phyloP scores from a whole-genome alignment of 2,329 filamentous ascomycete genomes.

The Cadophora sp. region DNA sequence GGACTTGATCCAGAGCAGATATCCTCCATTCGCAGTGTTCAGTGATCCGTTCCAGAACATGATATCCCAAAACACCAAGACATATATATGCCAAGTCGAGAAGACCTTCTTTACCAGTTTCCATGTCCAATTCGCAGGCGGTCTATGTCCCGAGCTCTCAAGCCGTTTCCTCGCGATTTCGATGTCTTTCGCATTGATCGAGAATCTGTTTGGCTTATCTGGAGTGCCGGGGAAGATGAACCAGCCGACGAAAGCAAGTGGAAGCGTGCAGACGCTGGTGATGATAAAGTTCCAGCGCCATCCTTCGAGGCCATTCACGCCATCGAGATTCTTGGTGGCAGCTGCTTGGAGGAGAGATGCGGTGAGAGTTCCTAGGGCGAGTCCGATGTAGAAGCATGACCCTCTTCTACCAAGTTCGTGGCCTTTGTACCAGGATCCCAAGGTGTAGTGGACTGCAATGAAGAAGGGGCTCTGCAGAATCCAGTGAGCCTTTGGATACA shows the following conservation, averaged over 20 bases:
- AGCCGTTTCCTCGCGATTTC: not conserved
- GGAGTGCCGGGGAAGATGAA: not conserved
- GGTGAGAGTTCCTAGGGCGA: not conserved
- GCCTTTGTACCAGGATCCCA: not conserved
- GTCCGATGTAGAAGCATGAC: not conserved
- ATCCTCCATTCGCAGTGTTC: not conserved
- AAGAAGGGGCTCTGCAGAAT: not conserved
- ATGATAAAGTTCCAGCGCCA: not conserved
- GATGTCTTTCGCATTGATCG: not conserved
- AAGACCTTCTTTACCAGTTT: not conserved
- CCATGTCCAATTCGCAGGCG: not conserved
- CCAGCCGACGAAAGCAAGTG: not conserved
- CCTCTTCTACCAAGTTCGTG: not conserved
- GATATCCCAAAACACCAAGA: not conserved
- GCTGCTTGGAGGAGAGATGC: not conserved
- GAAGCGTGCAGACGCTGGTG: not conserved
- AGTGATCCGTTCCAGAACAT: not conserved
- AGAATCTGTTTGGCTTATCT: not conserved
- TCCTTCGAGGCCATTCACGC: not conserved
- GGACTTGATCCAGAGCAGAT: not conserved
- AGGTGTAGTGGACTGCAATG: not conserved
- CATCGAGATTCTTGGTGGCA: not conserved
- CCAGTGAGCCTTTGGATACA: not conserved
- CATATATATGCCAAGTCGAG: not conserved
- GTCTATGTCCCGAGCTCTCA: not conserved